Percentiles rank a stretch among this genome's conserved stretches.
Evolutionary conservation across 2,329 filamentous ascomycete genomes (phyloP).

Genomic region (Fusarium sp.): DNA sequence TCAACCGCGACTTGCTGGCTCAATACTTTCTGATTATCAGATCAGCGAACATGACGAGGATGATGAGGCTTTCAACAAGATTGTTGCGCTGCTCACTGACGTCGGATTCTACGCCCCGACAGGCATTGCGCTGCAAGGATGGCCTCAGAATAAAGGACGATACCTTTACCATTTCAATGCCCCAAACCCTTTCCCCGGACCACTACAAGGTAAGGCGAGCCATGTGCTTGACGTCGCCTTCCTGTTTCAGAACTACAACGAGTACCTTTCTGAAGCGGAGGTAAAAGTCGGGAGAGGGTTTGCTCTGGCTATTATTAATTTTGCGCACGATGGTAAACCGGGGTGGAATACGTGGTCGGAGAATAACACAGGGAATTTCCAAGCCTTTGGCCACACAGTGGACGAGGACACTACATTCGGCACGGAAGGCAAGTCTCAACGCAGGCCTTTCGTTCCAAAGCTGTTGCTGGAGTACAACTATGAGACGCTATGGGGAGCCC

Average conservation of each 20-base stretch:
- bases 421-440: neutral
- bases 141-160: no score
- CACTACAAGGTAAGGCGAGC: no score
- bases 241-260: neutral
- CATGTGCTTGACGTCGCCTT: no score
- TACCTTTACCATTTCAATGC: no score
- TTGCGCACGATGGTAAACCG: neutral
- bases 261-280: neutral
- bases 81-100: no score
- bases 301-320: neutral
- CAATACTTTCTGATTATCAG: no score
- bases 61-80: no score
- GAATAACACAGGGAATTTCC: neutral
- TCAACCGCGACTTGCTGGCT: no score
- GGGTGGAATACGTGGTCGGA: neutral
- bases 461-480: neutral
- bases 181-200: no score
- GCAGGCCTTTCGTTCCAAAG: neutral
- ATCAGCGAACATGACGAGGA: no score
- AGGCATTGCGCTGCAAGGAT: no score
- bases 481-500: neutral
- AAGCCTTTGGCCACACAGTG: neutral
- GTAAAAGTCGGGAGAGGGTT: neutral
- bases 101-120: no score
- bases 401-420: neutral